phyloP scores from a whole-genome alignment of 108 stramenopile species.

The Ochromonas danica region DNA sequence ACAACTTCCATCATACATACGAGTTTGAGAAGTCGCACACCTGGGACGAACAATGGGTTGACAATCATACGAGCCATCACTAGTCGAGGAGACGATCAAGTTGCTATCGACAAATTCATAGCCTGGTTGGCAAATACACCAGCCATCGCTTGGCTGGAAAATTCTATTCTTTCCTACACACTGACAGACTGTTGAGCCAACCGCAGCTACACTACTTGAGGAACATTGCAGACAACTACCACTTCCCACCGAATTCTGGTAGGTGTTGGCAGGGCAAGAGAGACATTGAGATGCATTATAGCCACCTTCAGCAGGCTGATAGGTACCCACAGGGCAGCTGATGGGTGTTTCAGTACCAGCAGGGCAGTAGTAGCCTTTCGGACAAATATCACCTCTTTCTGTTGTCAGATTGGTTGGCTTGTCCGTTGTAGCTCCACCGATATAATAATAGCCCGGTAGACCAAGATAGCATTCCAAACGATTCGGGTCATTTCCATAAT shows the following conservation, averaged over 20 bases:
- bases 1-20: conserved; percentile 52
- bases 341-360: conserved; percentile 36
- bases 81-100: conserved; percentile 43
- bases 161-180: conserved; percentile 60
- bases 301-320: conserved; percentile 40
- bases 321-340: conserved; percentile 41
- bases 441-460: conserved; percentile 11
- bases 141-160: conserved; percentile 60
- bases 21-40: conserved; percentile 47
- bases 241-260: conserved; percentile 41
- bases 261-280: conserved; percentile 39
- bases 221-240: conserved; percentile 48
- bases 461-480: conserved; percentile 18
- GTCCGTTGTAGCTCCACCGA: background rate
- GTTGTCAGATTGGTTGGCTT: conserved; percentile 25
- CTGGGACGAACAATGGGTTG: conserved; percentile 62
- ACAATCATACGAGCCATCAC: conserved; percentile 58
- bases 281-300: conserved; percentile 27
- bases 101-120: conserved; percentile 61
- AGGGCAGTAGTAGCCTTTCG: conserved; percentile 52
- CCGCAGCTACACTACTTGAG: conserved; percentile 41
- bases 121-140: conserved; percentile 61
- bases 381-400: conserved; percentile 20
- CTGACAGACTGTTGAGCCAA: conserved; percentile 45
- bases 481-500: conserved; percentile 37